Base-by-base conservation (phyloP, 1,139 yeast genomes). In the Saccharomyces hybrid region DNA sequence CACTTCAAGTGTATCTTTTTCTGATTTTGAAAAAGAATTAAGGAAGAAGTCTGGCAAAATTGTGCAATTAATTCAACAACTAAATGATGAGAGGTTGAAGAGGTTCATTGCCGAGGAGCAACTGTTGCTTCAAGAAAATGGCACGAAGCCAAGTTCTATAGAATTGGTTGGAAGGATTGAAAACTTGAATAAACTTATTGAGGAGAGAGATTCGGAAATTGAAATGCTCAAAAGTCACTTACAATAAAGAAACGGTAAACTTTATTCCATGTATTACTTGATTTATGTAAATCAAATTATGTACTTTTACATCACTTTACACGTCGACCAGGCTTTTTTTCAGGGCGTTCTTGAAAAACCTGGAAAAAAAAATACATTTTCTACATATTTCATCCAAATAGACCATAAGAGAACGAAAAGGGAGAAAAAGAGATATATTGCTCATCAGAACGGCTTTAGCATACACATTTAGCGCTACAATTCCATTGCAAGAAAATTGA, bases 41-140 rank as follows among this genome's bases (percentile, higher is more conserved):
- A 68, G 77, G 14, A 72, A 75, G 26, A 78, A 81, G 58, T 75
- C 82, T 49, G 66, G 74, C 16, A 73, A 74, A 27, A 75, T 84
- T 38, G 75, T 78, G 2, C 78, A 78, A 29, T 66, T 86, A 54
- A 80, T 84, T 51, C 81, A 80, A 52, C 78, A 79, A 58, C 68
- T 86, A 56, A 81, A 80, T 54, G 81, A 81, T 48, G 93, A 86
- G 65, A 75, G 91, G 58, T 73, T 82, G 60, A 77, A 82, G 55
- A 70, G 93, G 52, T 83, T 79, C 59, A 79, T 84, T 16, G 83
- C 88, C 47, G 93, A 86, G 65, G 90, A 85, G 58, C 86, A 83
- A 62, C 82, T 82, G 0, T 66, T 83, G 50, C 67, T 82, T 41
- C 67, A 75, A 59, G 87, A 83, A 60, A 75, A 78, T 58, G 84